These are phyloP conservation scores for Rhytidiadelphus loreus DNA, from an alignment of 225 moss, liverwort and hornwort species.

Conservation along the genomic window DNA sequence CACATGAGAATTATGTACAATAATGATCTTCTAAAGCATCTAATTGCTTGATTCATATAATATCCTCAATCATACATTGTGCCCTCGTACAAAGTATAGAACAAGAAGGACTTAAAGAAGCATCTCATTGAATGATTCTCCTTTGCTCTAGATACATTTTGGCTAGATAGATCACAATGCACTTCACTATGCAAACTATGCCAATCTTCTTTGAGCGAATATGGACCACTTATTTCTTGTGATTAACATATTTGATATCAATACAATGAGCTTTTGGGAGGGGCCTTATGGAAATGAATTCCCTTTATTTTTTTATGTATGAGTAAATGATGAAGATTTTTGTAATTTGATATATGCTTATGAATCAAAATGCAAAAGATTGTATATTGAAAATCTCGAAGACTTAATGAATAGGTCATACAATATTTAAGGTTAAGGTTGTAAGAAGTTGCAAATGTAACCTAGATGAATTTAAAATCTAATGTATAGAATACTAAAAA, in stretches of 20 bases:
- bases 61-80: not conserved
- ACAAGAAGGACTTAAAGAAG: not conserved
- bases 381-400: not conserved
- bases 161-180: not conserved
- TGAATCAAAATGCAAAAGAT: not conserved
- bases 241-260: not conserved
- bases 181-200: not conserved
- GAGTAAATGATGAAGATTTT: not conserved
- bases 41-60: not conserved
- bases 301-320: rapidly evolving
- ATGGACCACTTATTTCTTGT: not conserved
- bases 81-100: not conserved
- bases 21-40: not conserved
- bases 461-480: not conserved
- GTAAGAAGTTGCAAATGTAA: not conserved
- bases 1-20: not conserved
- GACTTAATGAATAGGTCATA: not conserved
- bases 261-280: not conserved
- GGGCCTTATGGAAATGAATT: not conserved
- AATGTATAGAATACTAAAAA: not conserved
- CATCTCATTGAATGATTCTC: not conserved
- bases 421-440: not conserved
- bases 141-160: not conserved
- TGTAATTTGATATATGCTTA: too few relatives aligned
- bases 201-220: not conserved